A percentile compares a stretch with the other conserved stretches of the same genome.
Conservation (phyloP, 768 basidiomycete species). For the Clitopilus hobsonii region DNA sequence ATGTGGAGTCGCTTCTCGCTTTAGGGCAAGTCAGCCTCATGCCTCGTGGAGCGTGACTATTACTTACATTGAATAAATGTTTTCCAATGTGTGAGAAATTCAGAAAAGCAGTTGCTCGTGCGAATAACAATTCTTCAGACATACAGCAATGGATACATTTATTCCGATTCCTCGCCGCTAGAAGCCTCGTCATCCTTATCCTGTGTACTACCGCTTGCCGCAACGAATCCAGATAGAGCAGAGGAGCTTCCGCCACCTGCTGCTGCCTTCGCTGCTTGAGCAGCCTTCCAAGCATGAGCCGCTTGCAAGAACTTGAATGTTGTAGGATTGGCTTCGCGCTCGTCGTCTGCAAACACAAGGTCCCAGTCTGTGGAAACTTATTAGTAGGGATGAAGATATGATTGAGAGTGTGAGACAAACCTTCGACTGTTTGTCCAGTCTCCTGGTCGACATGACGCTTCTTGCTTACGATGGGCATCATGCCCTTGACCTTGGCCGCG, state of each 20-base stretch:
- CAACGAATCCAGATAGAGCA: slow-evolving; percentile 43
- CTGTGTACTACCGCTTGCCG: slow-evolving; percentile 20
- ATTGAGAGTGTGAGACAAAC: slow-evolving; percentile 30
- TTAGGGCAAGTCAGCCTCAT: no score
- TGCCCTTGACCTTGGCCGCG: slow-evolving; percentile 76
- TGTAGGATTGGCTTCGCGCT: slow-evolving; percentile 86
- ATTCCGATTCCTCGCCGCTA: slow-evolving; percentile 29
- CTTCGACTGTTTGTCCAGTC: slow-evolving; percentile 84
- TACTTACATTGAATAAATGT: no score
- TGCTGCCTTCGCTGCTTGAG: slow-evolving; percentile 39
- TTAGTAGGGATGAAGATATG: not conserved
- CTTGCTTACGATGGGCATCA: slow-evolving; percentile 92
- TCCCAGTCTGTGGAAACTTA: slow-evolving; percentile 71
- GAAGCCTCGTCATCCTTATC: slow-evolving; percentile 36
- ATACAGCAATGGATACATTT: not conserved
- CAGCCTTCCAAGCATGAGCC: slow-evolving; percentile 85
- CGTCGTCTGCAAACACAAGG: slow-evolving; percentile 94
- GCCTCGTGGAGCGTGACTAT: no score
- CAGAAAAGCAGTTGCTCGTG: no score
- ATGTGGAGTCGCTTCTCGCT: no score
- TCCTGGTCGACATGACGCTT: slow-evolving; percentile 79
- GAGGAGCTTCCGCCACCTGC: slow-evolving; percentile 21
- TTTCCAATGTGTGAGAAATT: no score
- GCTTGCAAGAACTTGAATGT: slow-evolving; percentile 95
- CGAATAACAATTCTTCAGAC: no score